Evolutionary conservation across 495 filamentous ascomycete species (phyloP).

Genomic region (Neurospora sp.): DNA sequence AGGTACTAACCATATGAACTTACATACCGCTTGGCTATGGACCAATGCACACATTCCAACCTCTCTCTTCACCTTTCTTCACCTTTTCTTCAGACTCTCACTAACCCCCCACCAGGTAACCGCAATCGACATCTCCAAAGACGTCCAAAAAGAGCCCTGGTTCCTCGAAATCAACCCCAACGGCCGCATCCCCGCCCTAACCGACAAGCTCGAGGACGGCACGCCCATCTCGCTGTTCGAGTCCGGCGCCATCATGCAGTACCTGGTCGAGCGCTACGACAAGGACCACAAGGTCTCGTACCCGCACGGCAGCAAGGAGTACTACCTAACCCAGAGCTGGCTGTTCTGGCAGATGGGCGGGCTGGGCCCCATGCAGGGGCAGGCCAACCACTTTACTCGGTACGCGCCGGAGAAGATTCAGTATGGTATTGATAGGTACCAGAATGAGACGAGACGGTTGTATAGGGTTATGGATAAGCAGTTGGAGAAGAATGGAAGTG

Average conservation of each 20-base stretch:
- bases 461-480: slow-evolving; percentile 72
- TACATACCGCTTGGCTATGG: not conserved
- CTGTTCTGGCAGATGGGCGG: slow-evolving; percentile 53
- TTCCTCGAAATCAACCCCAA: slow-evolving; percentile 92
- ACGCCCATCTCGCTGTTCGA: slow-evolving; percentile 70
- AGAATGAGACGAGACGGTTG: slow-evolving; percentile 68
- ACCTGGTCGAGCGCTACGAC: slow-evolving; percentile 73
- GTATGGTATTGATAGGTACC: slow-evolving; percentile 77
- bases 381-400: slow-evolving; percentile 78
- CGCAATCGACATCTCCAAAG: slow-evolving; percentile 59
- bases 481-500: slow-evolving; percentile 50
- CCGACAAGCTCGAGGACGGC: slow-evolving; percentile 65
- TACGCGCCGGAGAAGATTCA: slow-evolving; percentile 82
- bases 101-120: slow-evolving; percentile 29
- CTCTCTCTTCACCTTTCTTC: not conserved
- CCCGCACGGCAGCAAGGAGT: slow-evolving; percentile 61
- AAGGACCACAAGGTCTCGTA: slow-evolving; percentile 72
- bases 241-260: slow-evolving; percentile 76
- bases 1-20: slow-evolving; percentile 13
- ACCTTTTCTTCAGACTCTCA: not conserved
- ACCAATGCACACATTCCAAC: not conserved
- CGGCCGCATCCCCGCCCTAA: slow-evolving; percentile 87
- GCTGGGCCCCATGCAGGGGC: slow-evolving; percentile 83
- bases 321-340: slow-evolving; percentile 74
- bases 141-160: slow-evolving; percentile 64